A percentile compares a stretch with the other conserved stretches of the same genome.
Evolutionary conservation across 2,329 filamentous ascomycete genomes (phyloP).

Genomic region (Colletotrichum trifolii): DNA sequence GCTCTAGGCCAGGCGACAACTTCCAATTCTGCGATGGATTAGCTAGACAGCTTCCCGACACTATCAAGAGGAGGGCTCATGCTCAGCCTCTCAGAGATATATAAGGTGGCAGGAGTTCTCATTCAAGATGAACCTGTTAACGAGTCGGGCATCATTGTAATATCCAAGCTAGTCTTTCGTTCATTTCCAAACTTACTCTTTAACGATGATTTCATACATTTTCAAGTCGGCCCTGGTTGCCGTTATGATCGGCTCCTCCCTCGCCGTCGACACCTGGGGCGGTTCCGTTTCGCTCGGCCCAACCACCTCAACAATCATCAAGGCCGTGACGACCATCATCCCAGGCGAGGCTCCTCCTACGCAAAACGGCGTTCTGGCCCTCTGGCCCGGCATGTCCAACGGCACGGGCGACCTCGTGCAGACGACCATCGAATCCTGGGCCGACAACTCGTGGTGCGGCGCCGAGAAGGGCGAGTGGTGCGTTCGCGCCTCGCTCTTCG

Average conservation of each 20-base stretch:
- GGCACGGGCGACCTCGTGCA: slow-evolving; percentile 56
- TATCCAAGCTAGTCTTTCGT: neutral
- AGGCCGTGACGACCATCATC: slow-evolving; percentile 53
- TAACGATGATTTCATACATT: neutral
- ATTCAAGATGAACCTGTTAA: neutral
- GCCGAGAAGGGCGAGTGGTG: slow-evolving; percentile 51
- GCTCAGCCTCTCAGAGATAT: neutral
- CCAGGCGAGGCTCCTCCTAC: slow-evolving; percentile 50
- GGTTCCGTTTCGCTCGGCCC: slow-evolving; percentile 30
- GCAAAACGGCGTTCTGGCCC: slow-evolving; percentile 52
- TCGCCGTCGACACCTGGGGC: slow-evolving; percentile 17
- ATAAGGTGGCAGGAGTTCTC: neutral
- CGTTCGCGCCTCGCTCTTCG: slow-evolving; percentile 46
- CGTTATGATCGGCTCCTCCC: neutral
- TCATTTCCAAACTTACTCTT: neutral
- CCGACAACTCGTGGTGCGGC: slow-evolving; percentile 54
- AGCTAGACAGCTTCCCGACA: too few species aligned
- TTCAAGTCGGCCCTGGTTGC: slow-evolving; percentile 11
- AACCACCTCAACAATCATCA: slow-evolving; percentile 45
- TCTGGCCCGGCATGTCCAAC: slow-evolving; percentile 58
- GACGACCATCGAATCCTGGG: slow-evolving; percentile 54
- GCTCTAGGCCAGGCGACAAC: slow-evolving; percentile 3
- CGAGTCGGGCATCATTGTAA: neutral
- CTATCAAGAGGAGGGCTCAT: neutral
- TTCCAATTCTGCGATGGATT: neutral